phyloP scores from a whole-genome alignment of 495 filamentous ascomycete genomes.

The Astrothelium macrocarpum region DNA sequence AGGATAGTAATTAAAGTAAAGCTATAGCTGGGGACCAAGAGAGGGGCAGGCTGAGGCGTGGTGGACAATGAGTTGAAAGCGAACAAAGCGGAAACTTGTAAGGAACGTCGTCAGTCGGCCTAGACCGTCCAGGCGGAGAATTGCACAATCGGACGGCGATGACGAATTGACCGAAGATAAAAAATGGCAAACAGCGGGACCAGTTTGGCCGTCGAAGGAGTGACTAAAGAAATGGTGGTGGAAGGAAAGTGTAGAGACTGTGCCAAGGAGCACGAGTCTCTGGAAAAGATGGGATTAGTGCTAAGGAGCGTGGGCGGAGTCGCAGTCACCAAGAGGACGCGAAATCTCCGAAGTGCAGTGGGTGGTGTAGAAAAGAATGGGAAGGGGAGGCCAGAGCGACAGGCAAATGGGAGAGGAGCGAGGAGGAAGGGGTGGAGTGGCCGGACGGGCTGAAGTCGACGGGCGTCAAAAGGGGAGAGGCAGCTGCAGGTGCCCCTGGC shows the following conservation, averaged over 20 bases:
- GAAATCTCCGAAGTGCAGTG: neutral
- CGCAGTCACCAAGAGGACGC: slow-evolving; percentile 2
- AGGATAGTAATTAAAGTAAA: neutral
- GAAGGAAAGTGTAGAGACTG: neutral
- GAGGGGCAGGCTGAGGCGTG: neutral
- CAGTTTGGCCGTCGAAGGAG: neutral
- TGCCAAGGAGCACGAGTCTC: neutral
- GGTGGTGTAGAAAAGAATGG: neutral
- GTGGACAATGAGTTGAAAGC: neutral
- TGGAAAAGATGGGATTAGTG: neutral
- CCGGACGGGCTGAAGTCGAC: neutral
- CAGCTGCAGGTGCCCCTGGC: slow-evolving; percentile 3
- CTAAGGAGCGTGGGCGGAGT: slow-evolving; percentile 6
- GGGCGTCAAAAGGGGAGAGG: neutral
- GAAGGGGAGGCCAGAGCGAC: neutral
- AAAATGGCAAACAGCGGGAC: neutral
- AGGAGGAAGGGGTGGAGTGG: slow-evolving; percentile 1
- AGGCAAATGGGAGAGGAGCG: neutral
- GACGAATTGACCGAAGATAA: neutral
- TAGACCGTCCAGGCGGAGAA: neutral
- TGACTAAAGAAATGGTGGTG: neutral
- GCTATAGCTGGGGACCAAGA: neutral
- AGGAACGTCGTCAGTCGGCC: slow-evolving; percentile 2
- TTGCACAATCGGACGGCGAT: slow-evolving; percentile 1
- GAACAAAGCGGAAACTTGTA: slow-evolving; percentile 2